Evolutionary conservation across 768 basidiomycete species (phyloP).

Genomic region (Gloeophyllum trabeum): DNA sequence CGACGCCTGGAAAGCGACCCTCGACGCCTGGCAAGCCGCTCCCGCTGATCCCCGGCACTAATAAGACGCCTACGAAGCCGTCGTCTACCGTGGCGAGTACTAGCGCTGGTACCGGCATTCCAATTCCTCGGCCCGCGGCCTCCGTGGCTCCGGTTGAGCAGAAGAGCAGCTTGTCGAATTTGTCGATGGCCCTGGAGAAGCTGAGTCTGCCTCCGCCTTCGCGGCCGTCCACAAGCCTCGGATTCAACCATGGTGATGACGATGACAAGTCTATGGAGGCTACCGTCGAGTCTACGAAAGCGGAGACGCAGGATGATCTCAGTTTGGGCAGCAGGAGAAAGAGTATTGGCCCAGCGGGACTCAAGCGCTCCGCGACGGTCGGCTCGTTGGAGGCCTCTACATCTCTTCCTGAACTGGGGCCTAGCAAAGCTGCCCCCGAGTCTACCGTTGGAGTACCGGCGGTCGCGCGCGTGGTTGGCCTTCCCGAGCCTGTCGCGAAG

Average conservation of each 20-base stretch:
- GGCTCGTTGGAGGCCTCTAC: background rate
- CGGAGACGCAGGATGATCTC: constrained; percentile 10
- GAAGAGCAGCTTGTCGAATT: constrained; percentile 31
- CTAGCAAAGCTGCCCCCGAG: background rate
- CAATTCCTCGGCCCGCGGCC: too few relatives aligned
- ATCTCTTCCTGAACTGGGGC: background rate
- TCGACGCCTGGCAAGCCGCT: background rate
- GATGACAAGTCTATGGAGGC: background rate
- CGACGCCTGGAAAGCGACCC: background rate
- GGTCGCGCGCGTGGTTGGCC: background rate
- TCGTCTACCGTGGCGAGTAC: background rate
- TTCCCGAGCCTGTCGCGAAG: too few relatives aligned
- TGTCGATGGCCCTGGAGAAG: constrained; percentile 61
- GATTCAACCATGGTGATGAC: constrained; percentile 31
- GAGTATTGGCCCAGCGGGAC: background rate
- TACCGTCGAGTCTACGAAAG: constrained; percentile 2
- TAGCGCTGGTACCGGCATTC: background rate
- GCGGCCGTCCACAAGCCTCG: constrained; percentile 61
- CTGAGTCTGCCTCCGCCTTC: constrained; percentile 55
- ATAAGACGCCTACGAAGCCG: background rate
- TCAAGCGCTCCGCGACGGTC: background rate
- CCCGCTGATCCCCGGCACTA: background rate
- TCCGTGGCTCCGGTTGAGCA: too few relatives aligned
- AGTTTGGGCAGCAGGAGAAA: background rate
- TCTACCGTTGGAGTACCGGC: background rate